Base-by-base conservation (phyloP, 2,329 filamentous ascomycete genomes). In the Pochonia chlamydosporia region DNA sequence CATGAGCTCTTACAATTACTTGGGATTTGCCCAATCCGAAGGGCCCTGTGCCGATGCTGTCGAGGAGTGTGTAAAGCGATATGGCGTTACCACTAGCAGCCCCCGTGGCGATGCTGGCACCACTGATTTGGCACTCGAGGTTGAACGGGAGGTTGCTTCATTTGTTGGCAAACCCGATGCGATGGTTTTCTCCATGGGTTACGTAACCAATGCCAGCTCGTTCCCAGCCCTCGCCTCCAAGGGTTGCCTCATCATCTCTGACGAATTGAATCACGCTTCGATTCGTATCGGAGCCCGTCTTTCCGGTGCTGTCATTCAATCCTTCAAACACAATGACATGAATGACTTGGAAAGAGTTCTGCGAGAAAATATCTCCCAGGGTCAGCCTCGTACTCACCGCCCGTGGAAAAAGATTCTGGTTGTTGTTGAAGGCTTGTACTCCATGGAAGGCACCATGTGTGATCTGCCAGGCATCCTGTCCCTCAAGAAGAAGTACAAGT, bases 381-480 rank as follows among this genome's bases (percentile, higher is more conserved):
- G 93, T 39, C 93, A 99, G 64, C 93, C 93, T 45, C 87, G 93
- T 55, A 99, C 92, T n/a, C 93, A 99, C 68, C 87, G 93, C 25
- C 93, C 93, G 1, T 99, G 93, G 93, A 96, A 95, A 78, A 99
- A 97, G 81, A 97, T 99, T 51, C 68, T 99, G 44, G 88, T 99
- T 39, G 91, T 92, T 31, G 89, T 99, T 31, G 93, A 99, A 67
- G 93, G 93, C 57, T 79, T 99, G 18, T 99, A 99, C 76, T 97
- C 92, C 1, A 99, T 99, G 93, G 93, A 99, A 72, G 93, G 93
- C 42, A 96, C 91, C 55, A 95, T 99, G 88, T 93, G 89, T 69
- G 93, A 99, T 65, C 79, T 99, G n/a, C 93, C 93, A 1, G 89
- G 89, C 51, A 75, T 99, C 43, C 71, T 99, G 49, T 79, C 77